A percentile compares a stretch with the other conserved stretches of the same genome.
These are phyloP conservation scores for Synchytrium microbalum DNA, from an alignment of 371 early-diverging fungal species.

Conservation along the genomic window DNA sequence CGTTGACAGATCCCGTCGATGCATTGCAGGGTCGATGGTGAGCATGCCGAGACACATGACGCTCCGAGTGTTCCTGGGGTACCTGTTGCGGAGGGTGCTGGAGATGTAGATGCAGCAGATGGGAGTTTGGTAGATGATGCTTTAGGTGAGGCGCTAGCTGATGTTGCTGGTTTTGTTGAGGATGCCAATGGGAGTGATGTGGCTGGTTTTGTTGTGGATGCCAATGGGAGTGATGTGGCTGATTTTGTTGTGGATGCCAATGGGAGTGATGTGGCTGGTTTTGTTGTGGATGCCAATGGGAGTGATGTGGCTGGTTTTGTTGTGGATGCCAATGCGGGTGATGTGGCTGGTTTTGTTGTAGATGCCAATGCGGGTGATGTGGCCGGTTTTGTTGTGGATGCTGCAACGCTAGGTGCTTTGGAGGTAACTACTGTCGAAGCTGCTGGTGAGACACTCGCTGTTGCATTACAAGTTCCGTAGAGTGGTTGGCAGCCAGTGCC, in stretches of 20 bases:
- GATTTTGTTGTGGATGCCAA: background rate
- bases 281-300: background rate
- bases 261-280: background rate
- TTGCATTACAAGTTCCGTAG: background rate
- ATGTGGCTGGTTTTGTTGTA: background rate
- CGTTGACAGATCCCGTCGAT: background rate
- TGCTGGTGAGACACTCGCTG: background rate
- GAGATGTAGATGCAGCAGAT: background rate
- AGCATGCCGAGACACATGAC: background rate
- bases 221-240: background rate
- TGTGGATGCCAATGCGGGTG: background rate
- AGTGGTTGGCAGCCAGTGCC: background rate
- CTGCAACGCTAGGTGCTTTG: background rate
- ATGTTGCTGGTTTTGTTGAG: background rate
- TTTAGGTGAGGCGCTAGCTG: background rate
- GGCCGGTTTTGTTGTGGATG: background rate
- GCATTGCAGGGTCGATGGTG: background rate
- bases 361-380: background rate
- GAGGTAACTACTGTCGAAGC: background rate
- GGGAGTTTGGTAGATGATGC: background rate
- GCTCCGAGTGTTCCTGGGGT: background rate
- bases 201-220: background rate
- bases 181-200: slow-evolving; percentile 1
- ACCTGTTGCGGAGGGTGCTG: background rate
- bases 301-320: background rate